These are phyloP conservation scores for Acephala macrosclerotiorum DNA, from an alignment of 2,329 filamentous ascomycete species.

Conservation along the genomic window DNA sequence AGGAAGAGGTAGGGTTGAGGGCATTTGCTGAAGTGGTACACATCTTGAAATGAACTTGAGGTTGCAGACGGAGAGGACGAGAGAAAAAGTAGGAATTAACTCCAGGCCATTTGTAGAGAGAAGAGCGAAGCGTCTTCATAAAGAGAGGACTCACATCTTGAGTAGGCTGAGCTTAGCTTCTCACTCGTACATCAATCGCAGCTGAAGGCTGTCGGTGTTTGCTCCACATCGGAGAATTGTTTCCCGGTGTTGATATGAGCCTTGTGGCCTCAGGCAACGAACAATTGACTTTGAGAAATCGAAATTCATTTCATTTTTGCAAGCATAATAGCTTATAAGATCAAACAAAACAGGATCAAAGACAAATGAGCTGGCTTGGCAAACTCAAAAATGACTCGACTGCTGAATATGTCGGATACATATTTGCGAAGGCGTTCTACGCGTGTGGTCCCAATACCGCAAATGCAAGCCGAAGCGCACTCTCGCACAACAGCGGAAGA, in stretches of 20 bases:
- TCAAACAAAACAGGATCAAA: background rate
- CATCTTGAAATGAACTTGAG: conserved; percentile 2
- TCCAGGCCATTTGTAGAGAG: conserved; percentile 1
- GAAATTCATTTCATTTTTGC: background rate
- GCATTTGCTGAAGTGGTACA: background rate
- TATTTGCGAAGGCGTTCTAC: background rate
- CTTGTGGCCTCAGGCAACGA: background rate
- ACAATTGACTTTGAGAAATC: too few relatives aligned
- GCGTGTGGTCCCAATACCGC: background rate
- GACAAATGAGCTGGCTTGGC: background rate
- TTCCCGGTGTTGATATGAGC: background rate
- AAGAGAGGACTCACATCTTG: conserved; percentile 6
- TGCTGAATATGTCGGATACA: background rate
- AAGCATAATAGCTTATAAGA: background rate
- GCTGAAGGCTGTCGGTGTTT: background rate
- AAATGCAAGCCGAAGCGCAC: background rate
- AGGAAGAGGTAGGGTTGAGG: background rate
- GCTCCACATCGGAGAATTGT: conserved; percentile 4
- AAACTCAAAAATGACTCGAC: background rate
- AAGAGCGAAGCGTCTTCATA: conserved; percentile 9
- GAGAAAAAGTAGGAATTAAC: too few relatives aligned
- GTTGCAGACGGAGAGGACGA: too few relatives aligned
- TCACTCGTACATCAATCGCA: background rate
- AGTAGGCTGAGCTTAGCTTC: background rate
- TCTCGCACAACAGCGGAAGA: background rate